phyloP scores from a whole-genome alignment of 176 grass and related monocot species.

The Aegilops longissima region DNA sequence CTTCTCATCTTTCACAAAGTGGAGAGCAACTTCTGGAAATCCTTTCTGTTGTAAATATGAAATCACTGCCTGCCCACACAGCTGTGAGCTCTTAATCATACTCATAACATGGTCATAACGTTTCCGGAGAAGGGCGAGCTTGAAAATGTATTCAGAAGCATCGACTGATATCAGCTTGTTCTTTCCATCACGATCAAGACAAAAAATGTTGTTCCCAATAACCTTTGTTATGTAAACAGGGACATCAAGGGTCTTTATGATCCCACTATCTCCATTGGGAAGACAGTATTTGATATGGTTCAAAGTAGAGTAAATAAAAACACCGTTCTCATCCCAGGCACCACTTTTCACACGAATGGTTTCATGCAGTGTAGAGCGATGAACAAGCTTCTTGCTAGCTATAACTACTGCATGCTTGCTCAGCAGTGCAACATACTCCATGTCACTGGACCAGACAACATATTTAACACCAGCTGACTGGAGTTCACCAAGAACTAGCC shows the following conservation, averaged over 20 bases:
- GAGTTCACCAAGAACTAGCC: slow-evolving; percentile 89
- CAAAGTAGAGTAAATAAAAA: slow-evolving; percentile 89
- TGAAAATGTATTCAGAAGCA: slow-evolving; percentile 98
- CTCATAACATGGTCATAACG: slow-evolving; percentile 96
- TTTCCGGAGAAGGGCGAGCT: slow-evolving; percentile 79
- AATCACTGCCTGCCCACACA: slow-evolving; percentile 95
- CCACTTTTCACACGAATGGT: slow-evolving; percentile 99
- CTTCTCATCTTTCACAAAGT: slow-evolving; percentile 99
- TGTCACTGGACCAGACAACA: slow-evolving; percentile 87
- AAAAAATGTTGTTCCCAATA: slow-evolving; percentile 72
- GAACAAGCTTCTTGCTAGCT: slow-evolving; percentile 87
- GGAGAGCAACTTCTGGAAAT: slow-evolving; percentile 98
- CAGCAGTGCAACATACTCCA: slow-evolving; percentile 92
- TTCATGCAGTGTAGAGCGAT: slow-evolving; percentile 87
- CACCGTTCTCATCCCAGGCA: slow-evolving; percentile 96
- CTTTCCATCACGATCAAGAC: slow-evolving; percentile 93
- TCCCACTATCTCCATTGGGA: slow-evolving; percentile 93
- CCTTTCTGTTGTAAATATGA: slow-evolving; percentile 98
- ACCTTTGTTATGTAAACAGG: slow-evolving; percentile 97
- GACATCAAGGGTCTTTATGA: slow-evolving; percentile 91
- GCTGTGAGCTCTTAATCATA: slow-evolving; percentile 92
- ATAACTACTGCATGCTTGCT: slow-evolving; percentile 96
- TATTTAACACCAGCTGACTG: slow-evolving; percentile 86
- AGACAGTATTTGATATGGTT: slow-evolving; percentile 99
- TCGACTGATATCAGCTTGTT: slow-evolving; percentile 81